Base-by-base conservation (phyloP, 768 basidiomycete genomes). In the Zangia roseola region DNA sequence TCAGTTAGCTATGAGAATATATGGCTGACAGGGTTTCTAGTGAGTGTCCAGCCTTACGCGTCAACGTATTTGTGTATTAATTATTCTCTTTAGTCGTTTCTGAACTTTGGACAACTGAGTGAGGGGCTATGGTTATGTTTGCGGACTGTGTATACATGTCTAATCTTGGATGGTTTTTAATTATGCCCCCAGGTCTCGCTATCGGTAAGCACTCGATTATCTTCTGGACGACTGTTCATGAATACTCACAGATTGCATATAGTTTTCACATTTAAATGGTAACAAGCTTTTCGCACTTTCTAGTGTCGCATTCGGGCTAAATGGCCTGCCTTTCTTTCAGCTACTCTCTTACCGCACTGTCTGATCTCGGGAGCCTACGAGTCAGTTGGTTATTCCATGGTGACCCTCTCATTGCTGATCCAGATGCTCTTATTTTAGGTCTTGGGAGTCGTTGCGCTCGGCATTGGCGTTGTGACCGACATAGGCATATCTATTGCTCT, bases 1-100 rank as follows among this genome's bases (percentile, higher is more conserved):
- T 25, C 50, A 84, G 82, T 84, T 57, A 83, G 82, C 67, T 70
- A 79, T 35, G 68, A 71, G 28, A 83, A 83, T 52, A 47, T 74
- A 10, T 63, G 56, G 34, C 61, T 82, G 20, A 80, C 80, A 6
- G 69, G 62, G 0, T 35, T 61, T 23, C 73, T 84, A 43, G 80
- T 83, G 53, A 57, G 76, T n/a, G n/a, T 59, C 19, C 10, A 19
- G n/a, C 5, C 10, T 16, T 44, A 33, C 7, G 10, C 6, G 4
- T 16, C 5, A 31, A 31, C 31, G 31, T 31, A 26, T 26, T 14
- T 31, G 31, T 31, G 7, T 16, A 31, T 31, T 16, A 6, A 31
- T 16, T 6, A 6, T 31, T 31, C 31, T 16, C 31, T 31, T 31
- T 16, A 84, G 82, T 16, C 79, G 7, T 19, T 77, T 2, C 58